phyloP scores from a whole-genome alignment of 768 basidiomycete species.

The Pleurotus ostreatus region DNA sequence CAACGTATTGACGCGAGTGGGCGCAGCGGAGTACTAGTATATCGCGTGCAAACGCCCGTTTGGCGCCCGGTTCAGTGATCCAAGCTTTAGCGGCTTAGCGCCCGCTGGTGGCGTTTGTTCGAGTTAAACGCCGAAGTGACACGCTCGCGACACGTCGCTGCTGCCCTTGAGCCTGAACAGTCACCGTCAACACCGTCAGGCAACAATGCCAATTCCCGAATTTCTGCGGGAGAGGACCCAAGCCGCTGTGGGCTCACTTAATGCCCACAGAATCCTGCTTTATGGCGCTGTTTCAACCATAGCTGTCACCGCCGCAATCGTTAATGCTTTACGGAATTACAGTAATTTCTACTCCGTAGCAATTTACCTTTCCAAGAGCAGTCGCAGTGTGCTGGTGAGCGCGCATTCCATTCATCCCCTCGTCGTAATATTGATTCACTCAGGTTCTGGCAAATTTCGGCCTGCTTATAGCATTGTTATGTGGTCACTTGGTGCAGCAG shows the following conservation, averaged over 20 bases:
- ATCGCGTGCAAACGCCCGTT: too few species aligned
- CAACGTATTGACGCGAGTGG: too few species aligned
- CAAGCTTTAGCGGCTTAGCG: too few species aligned
- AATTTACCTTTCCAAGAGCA: constrained; percentile 90
- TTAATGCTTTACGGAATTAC: constrained; percentile 76
- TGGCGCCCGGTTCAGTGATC: too few species aligned
- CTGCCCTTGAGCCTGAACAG: neutral
- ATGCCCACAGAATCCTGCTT: constrained; percentile 60
- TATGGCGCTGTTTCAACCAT: constrained; percentile 67
- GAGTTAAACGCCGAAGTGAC: too few species aligned
- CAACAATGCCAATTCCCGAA: constrained; percentile 46
- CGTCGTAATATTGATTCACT: constrained; percentile 1
- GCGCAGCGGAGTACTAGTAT: too few species aligned
- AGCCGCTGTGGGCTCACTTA: constrained; percentile 44
- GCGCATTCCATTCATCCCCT: neutral
- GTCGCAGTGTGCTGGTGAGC: constrained; percentile 85
- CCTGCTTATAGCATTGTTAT: constrained; percentile 69
- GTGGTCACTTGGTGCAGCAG: constrained; percentile 74
- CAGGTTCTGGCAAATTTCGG: constrained; percentile 92
- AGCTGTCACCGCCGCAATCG: constrained; percentile 68
- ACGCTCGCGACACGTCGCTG: too few species aligned
- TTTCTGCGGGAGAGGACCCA: constrained; percentile 49
- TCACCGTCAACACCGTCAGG: constrained; percentile 7
- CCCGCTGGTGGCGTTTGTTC: too few species aligned
- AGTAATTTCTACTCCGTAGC: constrained; percentile 94